Base-by-base conservation (phyloP, 2,329 filamentous ascomycete species). In the Ampelomyces quisqualis region DNA sequence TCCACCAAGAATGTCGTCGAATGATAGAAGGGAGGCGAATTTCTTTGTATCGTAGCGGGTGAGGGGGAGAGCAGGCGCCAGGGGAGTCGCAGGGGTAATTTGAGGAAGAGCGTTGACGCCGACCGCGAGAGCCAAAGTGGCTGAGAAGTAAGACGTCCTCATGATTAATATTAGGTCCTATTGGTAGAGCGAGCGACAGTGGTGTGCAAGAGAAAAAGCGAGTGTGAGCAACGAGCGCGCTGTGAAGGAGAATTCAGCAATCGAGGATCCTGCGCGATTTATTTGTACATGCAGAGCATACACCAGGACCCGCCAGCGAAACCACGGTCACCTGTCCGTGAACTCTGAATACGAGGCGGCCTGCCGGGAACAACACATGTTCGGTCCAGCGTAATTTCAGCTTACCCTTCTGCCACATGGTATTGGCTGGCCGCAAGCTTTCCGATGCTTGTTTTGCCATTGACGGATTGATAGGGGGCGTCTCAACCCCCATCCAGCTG, bases 381-480 rank as follows among this genome's bases (percentile, higher is more conserved):
- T 34, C 35, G 33, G 28, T 27, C 34, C 35, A 43, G 15, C 15
- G 35, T 45, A 18, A 33, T 42, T 40, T 30, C 26, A 42, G 45
- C 39, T 40, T 45, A 46, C 38, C 28, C 29, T 7, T 8, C 48
- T 54, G 49, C 51, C 47, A 35, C 43, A 37, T 46, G 17, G 51
- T 54, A 52, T 54, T 52, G 47, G 43, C 38, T 38, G 17, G 19
- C 34, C 30, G 31, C 29, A 29, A 41, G 45, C 51, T 40, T 44
- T 34, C 15, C 28, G 15, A 38, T n/a, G 36, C 28, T 32, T 31
- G 15, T n/a, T 27, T 39, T 17, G 37, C 20, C 21, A 13, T 31
- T 26, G 20, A 37, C 45, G 33, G 39, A 49, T 53, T 28, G 39
- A 32, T 43, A 37, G 40, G 33, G 40, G 37, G 13, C 30, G 10